Conservation (phyloP, 2,329 filamentous ascomycete genomes). For the Coniochaeta sp. region DNA sequence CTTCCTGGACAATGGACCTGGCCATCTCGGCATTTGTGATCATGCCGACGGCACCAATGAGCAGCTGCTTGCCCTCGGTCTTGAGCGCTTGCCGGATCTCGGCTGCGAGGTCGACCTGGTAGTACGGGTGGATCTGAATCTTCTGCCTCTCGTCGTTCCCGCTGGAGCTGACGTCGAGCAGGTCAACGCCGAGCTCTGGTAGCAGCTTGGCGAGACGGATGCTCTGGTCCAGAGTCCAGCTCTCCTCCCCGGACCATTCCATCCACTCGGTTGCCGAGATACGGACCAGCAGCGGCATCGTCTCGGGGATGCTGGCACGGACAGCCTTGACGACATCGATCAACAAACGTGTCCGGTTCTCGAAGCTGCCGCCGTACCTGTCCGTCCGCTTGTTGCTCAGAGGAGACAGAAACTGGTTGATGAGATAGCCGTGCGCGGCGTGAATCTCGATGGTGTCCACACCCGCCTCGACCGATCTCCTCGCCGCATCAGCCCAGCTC, state of each 20-base stretch:
- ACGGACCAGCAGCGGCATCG: slow-evolving; percentile 50
- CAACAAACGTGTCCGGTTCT: slow-evolving; percentile 58
- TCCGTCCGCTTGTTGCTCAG: slow-evolving; percentile 55
- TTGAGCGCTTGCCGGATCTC: slow-evolving; percentile 60
- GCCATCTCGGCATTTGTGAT: slow-evolving; percentile 66
- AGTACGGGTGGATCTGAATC: slow-evolving; percentile 55
- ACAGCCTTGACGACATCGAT: slow-evolving; percentile 44
- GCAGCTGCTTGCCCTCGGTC: slow-evolving; percentile 40
- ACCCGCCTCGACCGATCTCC: slow-evolving; percentile 59
- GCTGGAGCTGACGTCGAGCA: slow-evolving; percentile 75
- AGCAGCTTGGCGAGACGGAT: slow-evolving; percentile 63
- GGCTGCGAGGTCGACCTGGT: slow-evolving; percentile 68
- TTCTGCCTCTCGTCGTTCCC: slow-evolving; percentile 60
- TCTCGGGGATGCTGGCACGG: slow-evolving; percentile 42
- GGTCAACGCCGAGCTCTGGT: slow-evolving; percentile 66
- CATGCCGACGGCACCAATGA: slow-evolving; percentile 68
- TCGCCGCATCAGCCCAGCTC: slow-evolving; percentile 51
- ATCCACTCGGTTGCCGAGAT: slow-evolving; percentile 60
- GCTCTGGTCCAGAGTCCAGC: slow-evolving; percentile 65
- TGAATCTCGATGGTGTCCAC: slow-evolving; percentile 70
- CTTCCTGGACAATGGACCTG: slow-evolving; percentile 45
- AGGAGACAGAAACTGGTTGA: slow-evolving; percentile 58
- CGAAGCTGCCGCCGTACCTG: slow-evolving; percentile 57
- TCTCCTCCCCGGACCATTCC: slow-evolving; percentile 35
- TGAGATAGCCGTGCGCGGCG: slow-evolving; percentile 58